Conservation (phyloP, 306 rosid species). For the Pyrus pyrifolia region DNA sequence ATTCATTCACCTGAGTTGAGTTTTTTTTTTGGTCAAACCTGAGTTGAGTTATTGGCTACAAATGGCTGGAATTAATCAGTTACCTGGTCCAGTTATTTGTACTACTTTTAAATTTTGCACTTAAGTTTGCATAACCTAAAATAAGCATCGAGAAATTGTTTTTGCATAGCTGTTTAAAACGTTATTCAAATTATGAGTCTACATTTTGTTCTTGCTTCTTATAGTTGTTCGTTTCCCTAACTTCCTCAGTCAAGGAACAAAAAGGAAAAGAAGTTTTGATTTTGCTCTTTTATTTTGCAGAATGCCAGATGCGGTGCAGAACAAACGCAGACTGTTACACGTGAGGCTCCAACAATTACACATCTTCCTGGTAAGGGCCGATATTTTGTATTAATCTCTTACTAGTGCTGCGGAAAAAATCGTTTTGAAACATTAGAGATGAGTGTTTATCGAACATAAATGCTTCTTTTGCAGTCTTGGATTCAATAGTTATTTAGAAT, state of each 20-base stretch:
- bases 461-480: neutral
- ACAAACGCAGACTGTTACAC: constrained; percentile 87
- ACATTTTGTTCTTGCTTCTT: neutral
- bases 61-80: too few species aligned
- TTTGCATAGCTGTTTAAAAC: neutral
- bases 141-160: neutral
- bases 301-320: constrained; percentile 75
- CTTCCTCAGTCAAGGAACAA: neutral
- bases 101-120: neutral
- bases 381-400: neutral
- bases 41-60: too few species aligned
- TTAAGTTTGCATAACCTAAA: neutral
- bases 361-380: constrained; percentile 69
- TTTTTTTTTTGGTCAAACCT: neutral
- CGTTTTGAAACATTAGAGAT: neutral
- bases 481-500: neutral
- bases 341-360: constrained; percentile 92
- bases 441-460: neutral
- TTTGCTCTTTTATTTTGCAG: constrained; percentile 30
- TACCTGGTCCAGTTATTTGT: neutral
- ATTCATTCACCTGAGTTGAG: neutral
- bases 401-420: neutral
- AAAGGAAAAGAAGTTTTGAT: neutral
- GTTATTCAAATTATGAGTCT: neutral
- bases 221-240: neutral